Evolutionary conservation across 257 asterid genomes (phyloP).

Genomic region (Nicotiana sylvestris): DNA sequence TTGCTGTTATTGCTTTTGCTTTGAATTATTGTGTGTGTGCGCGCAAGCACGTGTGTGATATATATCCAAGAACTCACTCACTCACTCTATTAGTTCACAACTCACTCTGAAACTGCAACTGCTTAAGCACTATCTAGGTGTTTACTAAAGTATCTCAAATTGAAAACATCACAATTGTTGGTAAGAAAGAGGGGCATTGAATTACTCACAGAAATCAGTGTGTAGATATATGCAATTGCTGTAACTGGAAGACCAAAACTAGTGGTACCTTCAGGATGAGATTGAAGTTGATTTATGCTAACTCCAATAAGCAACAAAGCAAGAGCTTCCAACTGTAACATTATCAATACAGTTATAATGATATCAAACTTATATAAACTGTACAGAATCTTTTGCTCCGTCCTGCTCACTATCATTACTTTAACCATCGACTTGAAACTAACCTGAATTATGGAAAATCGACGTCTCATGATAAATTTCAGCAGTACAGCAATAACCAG

Average conservation of each 20-base stretch:
- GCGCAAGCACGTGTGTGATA: no score
- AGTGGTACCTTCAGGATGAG: slow-evolving; percentile 70
- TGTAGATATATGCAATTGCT: slow-evolving; percentile 74
- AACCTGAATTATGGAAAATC: slow-evolving; percentile 92
- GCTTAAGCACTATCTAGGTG: background rate
- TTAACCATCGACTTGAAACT: background rate
- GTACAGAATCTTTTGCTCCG: background rate
- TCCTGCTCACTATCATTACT: background rate
- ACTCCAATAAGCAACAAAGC: slow-evolving; percentile 94
- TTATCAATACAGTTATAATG: slow-evolving; percentile 5
- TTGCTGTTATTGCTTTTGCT: no score
- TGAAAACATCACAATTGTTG: background rate
- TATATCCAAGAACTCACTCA: no score
- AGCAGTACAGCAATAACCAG: slow-evolving; percentile 90
- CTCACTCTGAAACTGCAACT: no score
- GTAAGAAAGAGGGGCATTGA: background rate
- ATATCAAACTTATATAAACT: background rate
- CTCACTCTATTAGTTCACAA: no score
- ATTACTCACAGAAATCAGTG: slow-evolving; percentile 85
- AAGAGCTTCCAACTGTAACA: slow-evolving; percentile 97
- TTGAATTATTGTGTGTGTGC: no score
- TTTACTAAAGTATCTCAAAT: background rate
- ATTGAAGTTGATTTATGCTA: slow-evolving; percentile 80
- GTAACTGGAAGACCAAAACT: slow-evolving; percentile 86
- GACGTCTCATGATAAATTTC: slow-evolving; percentile 80